Percentiles rank a stretch among this genome's conserved stretches.
phyloP scores from a whole-genome alignment of 176 grass and related monocot genomes.

The Elaeis guineensis region DNA sequence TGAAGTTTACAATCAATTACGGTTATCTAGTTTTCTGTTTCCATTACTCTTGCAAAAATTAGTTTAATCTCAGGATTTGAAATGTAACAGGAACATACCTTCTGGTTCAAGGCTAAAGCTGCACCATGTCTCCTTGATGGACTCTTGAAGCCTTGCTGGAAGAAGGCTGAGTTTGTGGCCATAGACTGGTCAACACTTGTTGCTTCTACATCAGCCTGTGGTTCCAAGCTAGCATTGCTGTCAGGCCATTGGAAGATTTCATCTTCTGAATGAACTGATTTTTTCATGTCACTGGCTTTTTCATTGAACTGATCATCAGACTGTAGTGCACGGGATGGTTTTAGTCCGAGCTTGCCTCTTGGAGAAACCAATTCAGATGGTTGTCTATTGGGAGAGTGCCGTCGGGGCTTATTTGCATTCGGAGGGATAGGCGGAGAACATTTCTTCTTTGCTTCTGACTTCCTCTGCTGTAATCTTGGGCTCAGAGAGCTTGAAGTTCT shows the following conservation, averaged over 20 bases:
- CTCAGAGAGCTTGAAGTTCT: constrained; percentile 42
- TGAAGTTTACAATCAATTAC: too few species aligned
- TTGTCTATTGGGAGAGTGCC: constrained; percentile 29
- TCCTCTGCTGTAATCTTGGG: constrained; percentile 50
- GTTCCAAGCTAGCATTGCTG: constrained; percentile 26
- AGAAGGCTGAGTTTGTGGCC: constrained; percentile 18
- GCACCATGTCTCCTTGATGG: neutral
- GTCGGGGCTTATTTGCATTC: constrained; percentile 6
- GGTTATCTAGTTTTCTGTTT: too few species aligned
- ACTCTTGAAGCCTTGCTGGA: constrained; percentile 21
- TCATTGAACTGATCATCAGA: neutral
- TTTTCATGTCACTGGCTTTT: neutral
- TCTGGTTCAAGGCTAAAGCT: constrained; percentile 18
- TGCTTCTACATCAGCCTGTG: constrained; percentile 25
- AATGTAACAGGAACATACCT: constrained; percentile 34
- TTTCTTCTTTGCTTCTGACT: constrained; percentile 43
- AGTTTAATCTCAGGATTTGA: neutral
- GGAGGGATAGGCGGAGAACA: constrained; percentile 51
- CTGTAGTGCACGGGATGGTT: constrained; percentile 35
- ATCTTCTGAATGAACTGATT: constrained; percentile 9
- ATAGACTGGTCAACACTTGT: constrained; percentile 26
- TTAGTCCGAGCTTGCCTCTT: constrained; percentile 49
- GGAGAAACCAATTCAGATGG: constrained; percentile 50
- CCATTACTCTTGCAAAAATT: too few species aligned
- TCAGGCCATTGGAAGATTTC: constrained; percentile 28